These are phyloP conservation scores for Trichoderma sp. DNA, from an alignment of 2,329 filamentous ascomycete genomes.

Conservation along the genomic window DNA sequence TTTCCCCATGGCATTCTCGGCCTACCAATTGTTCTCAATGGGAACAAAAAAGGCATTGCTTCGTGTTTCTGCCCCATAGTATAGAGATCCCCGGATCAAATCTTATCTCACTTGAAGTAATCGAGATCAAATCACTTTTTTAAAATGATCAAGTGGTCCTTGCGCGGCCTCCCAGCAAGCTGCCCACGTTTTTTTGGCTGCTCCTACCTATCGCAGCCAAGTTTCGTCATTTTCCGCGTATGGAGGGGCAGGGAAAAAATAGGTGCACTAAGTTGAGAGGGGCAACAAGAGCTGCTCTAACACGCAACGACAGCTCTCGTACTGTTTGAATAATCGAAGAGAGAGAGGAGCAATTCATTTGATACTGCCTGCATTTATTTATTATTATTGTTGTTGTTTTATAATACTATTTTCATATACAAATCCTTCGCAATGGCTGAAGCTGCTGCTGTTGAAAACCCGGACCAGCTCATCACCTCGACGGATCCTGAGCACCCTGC, in stretches of 20 bases:
- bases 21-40: neutral
- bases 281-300: constrained; percentile 6
- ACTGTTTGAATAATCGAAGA: neutral
- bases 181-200: constrained; percentile 6
- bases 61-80: neutral
- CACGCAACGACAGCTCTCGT: neutral
- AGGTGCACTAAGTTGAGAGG: constrained; percentile 1
- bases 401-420: too few species aligned
- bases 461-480: constrained; percentile 62
- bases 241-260: constrained; percentile 15
- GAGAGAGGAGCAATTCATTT: neutral
- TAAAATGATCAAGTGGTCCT: constrained; percentile 5
- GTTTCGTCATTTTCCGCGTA: constrained; percentile 11
- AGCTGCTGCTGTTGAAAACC: constrained; percentile 28
- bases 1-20: neutral
- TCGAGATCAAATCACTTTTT: constrained; percentile 12
- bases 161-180: constrained; percentile 7
- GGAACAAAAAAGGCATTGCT: neutral
- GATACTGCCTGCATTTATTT: neutral
- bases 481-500: constrained; percentile 83
- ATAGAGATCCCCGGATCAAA: constrained; percentile 13
- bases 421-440: constrained; percentile 10
- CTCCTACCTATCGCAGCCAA: constrained; percentile 2
- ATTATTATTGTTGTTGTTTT: too few species aligned
- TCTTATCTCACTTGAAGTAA: constrained; percentile 3